Evolutionary conservation across 305 asterid genomes (phyloP), one percentile per base, ranked within the genome.

Genomic region (Fraxinus sp.): DNA sequence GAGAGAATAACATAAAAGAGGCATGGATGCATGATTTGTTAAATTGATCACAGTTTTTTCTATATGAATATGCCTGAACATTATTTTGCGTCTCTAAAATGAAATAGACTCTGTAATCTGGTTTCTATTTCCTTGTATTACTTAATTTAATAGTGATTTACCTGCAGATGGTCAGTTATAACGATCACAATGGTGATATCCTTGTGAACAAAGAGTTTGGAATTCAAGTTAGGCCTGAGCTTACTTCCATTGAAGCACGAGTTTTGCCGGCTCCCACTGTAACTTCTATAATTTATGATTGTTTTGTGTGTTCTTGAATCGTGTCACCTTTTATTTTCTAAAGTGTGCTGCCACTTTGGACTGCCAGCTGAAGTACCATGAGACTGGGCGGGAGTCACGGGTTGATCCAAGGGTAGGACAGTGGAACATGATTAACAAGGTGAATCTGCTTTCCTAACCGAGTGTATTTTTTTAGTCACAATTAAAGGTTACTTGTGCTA

Each of bases 371-470:
- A 90, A 79, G 81, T 95, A 94, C 84, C 93, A 92, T 44, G 91
- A 49, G 1, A 14, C 93, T 49, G 97, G 99, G 41, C 32, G 74
- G 57, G 85, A 91, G 46, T 11, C 81, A 10, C 68, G 18, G 2
- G 88, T 93, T 32, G 74, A 82, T 14, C 99, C 98, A 7, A 57
- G 37, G 66, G 94, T 92, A 13, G 99, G 99, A 0, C 94, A 90
- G 3, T 95, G 99, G 99, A 94, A 93, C 66, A 94, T 95, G 98
- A 94, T 91, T 0, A 83, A 92, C 26, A 90, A 87, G 97, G 99
- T 95, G 74, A 72, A 33, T 79, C 18, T 55, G 78, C 8, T 70
- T 73, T 57, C 14, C 30, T 57, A 41, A 73, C 16, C 0, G 59
- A 16, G 46, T 71, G 13, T 13, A 16, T 28, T 11, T 68, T 68